Evolutionary conservation across 2,329 filamentous ascomycete species (phyloP).

Genomic region (Colletotrichum gigasporum): DNA sequence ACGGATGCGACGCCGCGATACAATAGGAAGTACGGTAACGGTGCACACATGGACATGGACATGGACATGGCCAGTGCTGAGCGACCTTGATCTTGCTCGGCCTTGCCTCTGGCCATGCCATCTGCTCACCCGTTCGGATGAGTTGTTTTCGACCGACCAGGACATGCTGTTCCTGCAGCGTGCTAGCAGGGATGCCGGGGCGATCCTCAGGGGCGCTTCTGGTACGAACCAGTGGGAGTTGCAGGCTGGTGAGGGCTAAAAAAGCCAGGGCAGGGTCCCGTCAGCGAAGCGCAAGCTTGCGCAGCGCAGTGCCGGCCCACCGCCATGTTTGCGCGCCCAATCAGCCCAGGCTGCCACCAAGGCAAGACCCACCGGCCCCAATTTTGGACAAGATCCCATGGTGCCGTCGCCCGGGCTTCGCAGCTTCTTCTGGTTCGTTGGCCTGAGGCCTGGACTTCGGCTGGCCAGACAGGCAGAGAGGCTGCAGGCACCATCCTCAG

Average conservation of each 20-base stretch:
- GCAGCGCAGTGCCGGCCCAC: slow-evolving; percentile 22
- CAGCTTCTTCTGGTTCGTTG: slow-evolving; percentile 8
- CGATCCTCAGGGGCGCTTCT: slow-evolving; percentile 28
- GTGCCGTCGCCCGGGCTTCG: slow-evolving; percentile 6
- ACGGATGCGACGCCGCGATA: too few relatives aligned
- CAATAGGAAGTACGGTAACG: too few relatives aligned
- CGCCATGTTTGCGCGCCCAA: slow-evolving; percentile 13
- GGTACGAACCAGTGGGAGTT: slow-evolving; percentile 30
- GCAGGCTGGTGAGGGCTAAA: slow-evolving; percentile 12
- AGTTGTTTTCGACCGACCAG: slow-evolving; percentile 18
- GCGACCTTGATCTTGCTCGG: background rate
- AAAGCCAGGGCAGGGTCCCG: slow-evolving; percentile 2
- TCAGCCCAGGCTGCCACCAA: background rate
- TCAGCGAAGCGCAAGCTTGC: slow-evolving; percentile 15
- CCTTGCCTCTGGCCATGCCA: background rate
- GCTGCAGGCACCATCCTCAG: slow-evolving; percentile 1
- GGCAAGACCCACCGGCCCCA: background rate
- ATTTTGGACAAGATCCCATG: slow-evolving; percentile 25
- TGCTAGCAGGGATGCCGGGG: slow-evolving; percentile 25
- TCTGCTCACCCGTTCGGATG: slow-evolving; percentile 12
- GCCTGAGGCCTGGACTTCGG: slow-evolving; percentile 4
- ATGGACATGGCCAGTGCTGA: background rate
- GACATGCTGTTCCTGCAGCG: slow-evolving; percentile 31
- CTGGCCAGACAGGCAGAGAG: background rate
- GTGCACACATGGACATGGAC: too few relatives aligned